Conservation (phyloP, 805 yeast species). For the Kodamaea fukazawae region DNA sequence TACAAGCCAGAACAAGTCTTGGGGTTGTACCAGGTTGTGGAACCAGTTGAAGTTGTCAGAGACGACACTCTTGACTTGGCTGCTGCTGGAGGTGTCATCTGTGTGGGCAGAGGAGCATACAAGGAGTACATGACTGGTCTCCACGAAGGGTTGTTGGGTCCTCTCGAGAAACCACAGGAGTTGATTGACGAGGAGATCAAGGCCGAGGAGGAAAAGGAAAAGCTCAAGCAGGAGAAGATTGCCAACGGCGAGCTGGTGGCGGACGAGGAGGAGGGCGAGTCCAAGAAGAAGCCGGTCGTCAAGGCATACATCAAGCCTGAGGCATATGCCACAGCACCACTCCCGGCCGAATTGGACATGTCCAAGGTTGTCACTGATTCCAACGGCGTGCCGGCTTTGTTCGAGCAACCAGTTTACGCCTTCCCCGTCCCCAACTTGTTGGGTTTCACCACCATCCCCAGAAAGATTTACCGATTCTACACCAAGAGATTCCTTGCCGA, state of each 20-base stretch:
- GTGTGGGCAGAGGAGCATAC: slow-evolving; percentile 93
- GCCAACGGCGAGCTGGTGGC: slow-evolving; percentile 17
- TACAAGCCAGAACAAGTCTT: slow-evolving; percentile 48
- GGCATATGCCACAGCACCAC: slow-evolving; percentile 50
- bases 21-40: slow-evolving; percentile 50
- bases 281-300: slow-evolving; percentile 46
- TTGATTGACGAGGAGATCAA: slow-evolving; percentile 18
- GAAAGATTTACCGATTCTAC: slow-evolving; percentile 74
- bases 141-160: slow-evolving; percentile 94
- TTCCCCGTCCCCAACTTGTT: slow-evolving; percentile 72
- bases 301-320: slow-evolving; percentile 61
- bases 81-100: slow-evolving; percentile 79
- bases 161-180: slow-evolving; percentile 53
- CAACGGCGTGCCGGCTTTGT: slow-evolving; percentile 53
- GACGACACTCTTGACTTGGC: slow-evolving; percentile 42
- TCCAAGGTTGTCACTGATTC: slow-evolving; percentile 25
- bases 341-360: slow-evolving; percentile 62
- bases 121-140: slow-evolving; percentile 89
- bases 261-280: slow-evolving; percentile 23
- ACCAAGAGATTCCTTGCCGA: slow-evolving; percentile 70
- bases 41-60: slow-evolving; percentile 41
- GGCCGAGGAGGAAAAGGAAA: slow-evolving; percentile 13
- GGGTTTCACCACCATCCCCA: slow-evolving; percentile 77
- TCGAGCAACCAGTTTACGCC: slow-evolving; percentile 76
- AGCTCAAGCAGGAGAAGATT: slow-evolving; percentile 13